Conservation (phyloP, 148 eudicot species). For the Oxyria digyna region DNA sequence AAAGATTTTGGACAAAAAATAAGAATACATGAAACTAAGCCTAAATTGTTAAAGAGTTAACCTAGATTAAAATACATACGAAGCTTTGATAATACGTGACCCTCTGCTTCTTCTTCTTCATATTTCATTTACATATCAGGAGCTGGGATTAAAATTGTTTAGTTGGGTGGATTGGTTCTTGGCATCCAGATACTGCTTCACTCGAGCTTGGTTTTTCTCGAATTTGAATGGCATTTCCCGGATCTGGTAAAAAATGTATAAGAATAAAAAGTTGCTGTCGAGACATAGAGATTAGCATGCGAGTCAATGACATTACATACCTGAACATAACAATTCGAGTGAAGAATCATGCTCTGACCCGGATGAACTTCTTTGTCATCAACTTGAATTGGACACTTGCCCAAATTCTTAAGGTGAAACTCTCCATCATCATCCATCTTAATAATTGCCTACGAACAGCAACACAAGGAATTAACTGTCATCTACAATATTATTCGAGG, state of each 20-base stretch:
- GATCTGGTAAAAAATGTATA: conserved; percentile 23
- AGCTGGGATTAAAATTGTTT: background rate
- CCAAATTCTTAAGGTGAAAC: conserved; percentile 61
- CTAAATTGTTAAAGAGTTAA: background rate
- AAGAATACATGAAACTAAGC: background rate
- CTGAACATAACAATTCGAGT: conserved; percentile 64
- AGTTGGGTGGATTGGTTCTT: conserved; percentile 7
- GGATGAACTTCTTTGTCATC: conserved; percentile 36
- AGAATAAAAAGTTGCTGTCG: background rate
- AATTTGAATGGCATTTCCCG: conserved; percentile 58
- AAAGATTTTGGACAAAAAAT: background rate
- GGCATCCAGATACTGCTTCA: conserved; percentile 32
- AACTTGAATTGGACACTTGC: conserved; percentile 48
- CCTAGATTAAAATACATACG: background rate
- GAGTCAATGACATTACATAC: conserved; percentile 25
- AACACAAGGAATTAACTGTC: background rate
- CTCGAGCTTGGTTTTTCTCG: conserved; percentile 35
- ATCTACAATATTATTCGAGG: background rate
- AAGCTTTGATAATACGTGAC: background rate
- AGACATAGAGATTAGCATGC: background rate
- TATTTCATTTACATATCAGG: background rate
- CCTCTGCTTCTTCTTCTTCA: background rate
- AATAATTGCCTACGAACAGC: conserved; percentile 42
- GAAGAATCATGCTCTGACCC: conserved; percentile 32
- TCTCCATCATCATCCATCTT: conserved; percentile 73